phyloP scores from a whole-genome alignment of 805 yeast species.

The Ogataea pini region DNA sequence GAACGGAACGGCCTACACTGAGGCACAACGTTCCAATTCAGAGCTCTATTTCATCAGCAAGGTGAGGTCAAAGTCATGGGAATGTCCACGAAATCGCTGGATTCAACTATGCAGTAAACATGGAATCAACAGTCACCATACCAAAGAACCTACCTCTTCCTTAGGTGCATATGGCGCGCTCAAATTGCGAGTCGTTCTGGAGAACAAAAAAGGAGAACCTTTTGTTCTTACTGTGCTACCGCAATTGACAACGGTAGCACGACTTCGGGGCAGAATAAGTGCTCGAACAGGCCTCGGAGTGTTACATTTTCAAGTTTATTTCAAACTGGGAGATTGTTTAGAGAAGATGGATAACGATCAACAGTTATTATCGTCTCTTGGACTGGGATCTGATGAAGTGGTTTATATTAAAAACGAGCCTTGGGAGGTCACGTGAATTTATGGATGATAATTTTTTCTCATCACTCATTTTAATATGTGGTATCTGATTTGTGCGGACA shows the following conservation, averaged over 20 bases:
- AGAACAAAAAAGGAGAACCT: conserved; percentile 1
- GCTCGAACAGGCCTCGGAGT: conserved; percentile 25
- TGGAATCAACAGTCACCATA: conserved; percentile 20
- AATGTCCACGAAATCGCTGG: conserved; percentile 43
- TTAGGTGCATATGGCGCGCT: not conserved
- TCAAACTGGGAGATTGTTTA: conserved; percentile 9
- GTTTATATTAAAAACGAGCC: conserved; percentile 12
- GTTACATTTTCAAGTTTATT: conserved; percentile 27
- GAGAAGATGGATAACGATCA: conserved; percentile 27
- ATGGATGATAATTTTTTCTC: not conserved
- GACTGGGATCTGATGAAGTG: conserved; percentile 6
- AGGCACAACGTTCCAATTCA: conserved; percentile 56
- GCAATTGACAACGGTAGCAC: conserved; percentile 38
- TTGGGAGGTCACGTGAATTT: conserved; percentile 9
- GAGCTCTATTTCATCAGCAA: conserved; percentile 66
- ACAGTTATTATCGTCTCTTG: conserved; percentile 13
- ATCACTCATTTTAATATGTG: not conserved
- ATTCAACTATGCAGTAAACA: conserved; percentile 39
- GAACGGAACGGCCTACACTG: conserved; percentile 57
- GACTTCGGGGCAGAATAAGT: conserved; percentile 38
- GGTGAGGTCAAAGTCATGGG: conserved; percentile 38
- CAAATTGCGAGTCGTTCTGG: not conserved
- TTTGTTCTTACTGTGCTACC: conserved; percentile 28
- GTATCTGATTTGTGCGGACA: not conserved
- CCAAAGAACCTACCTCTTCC: too few species aligned